Evolutionary conservation across 208 protist species (phyloP).

Genomic region (Trypanosoma melophagium): DNA sequence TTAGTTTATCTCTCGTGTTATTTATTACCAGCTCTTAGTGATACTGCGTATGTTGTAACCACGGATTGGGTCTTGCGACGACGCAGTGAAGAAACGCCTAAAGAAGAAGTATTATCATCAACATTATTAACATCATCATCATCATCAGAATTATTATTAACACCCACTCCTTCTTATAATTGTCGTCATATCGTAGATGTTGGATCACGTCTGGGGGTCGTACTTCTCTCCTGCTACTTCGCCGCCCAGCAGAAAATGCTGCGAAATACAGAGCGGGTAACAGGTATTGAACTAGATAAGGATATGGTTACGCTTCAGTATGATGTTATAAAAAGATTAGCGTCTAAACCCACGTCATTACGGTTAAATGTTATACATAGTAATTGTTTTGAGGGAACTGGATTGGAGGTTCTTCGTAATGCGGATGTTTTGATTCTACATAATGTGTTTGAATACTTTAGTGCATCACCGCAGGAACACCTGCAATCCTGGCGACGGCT

Average conservation of each 20-base stretch:
- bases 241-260: constrained; percentile 47
- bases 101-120: background rate
- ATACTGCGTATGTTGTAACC: background rate
- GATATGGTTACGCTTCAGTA: constrained; percentile 28
- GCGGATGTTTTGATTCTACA: constrained; percentile 79
- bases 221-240: constrained; percentile 61
- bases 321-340: constrained; percentile 35
- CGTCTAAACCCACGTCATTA: constrained; percentile 12
- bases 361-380: constrained; percentile 47
- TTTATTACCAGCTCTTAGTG: constrained; percentile 38
- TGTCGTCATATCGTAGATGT: constrained; percentile 51
- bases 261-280: constrained; percentile 18
- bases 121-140: background rate
- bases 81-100: background rate
- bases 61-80: constrained; percentile 5
- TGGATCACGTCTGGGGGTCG: constrained; percentile 75
- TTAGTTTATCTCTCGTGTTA: constrained; percentile 74
- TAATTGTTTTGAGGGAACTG: constrained; percentile 63
- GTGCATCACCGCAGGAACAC: constrained; percentile 41
- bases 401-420: constrained; percentile 30
- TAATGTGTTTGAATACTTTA: constrained; percentile 91
- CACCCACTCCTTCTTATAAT: constrained; percentile 14
- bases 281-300: constrained; percentile 41
- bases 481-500: constrained; percentile 65
- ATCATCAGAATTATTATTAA: no score